Evolutionary conservation across 1,284 basidiomycete species (phyloP), one percentile per base, ranked within the genome.

Genomic region (Cryptococcus amylolentus): DNA sequence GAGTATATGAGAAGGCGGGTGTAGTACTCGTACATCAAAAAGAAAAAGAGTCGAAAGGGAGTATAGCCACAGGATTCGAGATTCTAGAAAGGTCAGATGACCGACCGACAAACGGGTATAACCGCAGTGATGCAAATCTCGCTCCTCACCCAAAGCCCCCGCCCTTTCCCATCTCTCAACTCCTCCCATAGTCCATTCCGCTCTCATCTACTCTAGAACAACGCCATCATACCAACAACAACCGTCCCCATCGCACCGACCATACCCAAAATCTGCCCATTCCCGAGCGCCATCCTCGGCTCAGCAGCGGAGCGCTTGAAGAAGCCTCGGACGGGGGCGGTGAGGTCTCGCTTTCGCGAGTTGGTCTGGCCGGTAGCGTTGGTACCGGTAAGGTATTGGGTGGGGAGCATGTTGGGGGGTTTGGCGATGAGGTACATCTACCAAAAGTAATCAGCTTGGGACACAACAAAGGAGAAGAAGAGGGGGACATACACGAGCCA

Each of bases 321-420:
- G 9, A 60, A 26, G 51, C 58, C 54, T 48, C 66, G 51, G 18
- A 51, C 54, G 2, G 55, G 48, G 18, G 52, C 40, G 14, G 60
- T 61, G 49, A 61, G 57, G 16, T 62, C 64, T 41, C 69, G 64
- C 60, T 69, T 70, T 54, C 69, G 52, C 2, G 66, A 62, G 31
- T 57, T 59, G 5, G 64, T 66, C 47, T 71, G 69, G 13, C 69
- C 69, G 31, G 62, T 62, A 18, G 69, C 67, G 64, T 77, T 78
- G 38, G 68, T 70, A 51, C 77, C 77, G 18, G 72, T 73, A 20
- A 79, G 63, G 44, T 67, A 45, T 48, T 71, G 66, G 13, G 77
- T 78, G 7, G 77, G 77, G 40, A 78, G 67, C 77, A 79, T 79
- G 72, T 76, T 77, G 52, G 77, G 77, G 20, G 77, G 77, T 44